Evolutionary conservation across 108 stramenopile genomes (phyloP).

Genomic region (Cylindrotheca closterium): DNA sequence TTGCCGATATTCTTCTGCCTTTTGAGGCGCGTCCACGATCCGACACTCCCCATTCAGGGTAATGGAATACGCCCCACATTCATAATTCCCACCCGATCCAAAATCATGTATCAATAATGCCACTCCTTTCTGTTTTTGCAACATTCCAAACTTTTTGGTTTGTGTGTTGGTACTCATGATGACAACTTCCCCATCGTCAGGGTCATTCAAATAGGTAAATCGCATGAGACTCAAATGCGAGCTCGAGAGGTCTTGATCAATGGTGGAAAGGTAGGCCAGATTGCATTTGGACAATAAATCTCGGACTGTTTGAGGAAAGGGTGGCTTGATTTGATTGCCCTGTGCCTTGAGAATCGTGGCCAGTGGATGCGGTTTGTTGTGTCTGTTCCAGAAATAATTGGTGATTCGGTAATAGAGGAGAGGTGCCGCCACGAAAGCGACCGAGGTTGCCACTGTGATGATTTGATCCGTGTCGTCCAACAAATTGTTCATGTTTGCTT

Average conservation of each 20-base stretch:
- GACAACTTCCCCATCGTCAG: slow-evolving; percentile 35
- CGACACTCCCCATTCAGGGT: slow-evolving; percentile 63
- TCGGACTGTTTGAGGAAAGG: slow-evolving; percentile 48
- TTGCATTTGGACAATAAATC: slow-evolving; percentile 43
- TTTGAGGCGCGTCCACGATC: slow-evolving; percentile 37
- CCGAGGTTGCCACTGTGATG: not conserved
- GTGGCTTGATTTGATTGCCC: slow-evolving; percentile 27
- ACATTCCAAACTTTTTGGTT: slow-evolving; percentile 65
- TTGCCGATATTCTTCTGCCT: slow-evolving; percentile 42
- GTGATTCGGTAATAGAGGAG: not conserved
- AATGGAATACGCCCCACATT: slow-evolving; percentile 54
- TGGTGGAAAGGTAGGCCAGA: slow-evolving; percentile 60
- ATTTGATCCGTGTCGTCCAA: too few relatives aligned
- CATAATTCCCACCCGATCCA: slow-evolving; percentile 4
- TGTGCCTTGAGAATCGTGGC: not conserved
- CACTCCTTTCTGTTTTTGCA: slow-evolving; percentile 55
- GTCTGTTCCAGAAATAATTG: not conserved
- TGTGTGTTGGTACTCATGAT: slow-evolving; percentile 61
- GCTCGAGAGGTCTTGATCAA: slow-evolving; percentile 22
- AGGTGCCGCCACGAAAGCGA: not conserved
- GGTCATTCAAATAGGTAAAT: slow-evolving; percentile 56
- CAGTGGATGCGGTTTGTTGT: not conserved
- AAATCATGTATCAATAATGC: slow-evolving; percentile 60
- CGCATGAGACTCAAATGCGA: slow-evolving; percentile 63
- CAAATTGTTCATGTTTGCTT: too few relatives aligned